Conservation (phyloP, 2,329 filamentous ascomycete species). For the Didymella sp. region DNA sequence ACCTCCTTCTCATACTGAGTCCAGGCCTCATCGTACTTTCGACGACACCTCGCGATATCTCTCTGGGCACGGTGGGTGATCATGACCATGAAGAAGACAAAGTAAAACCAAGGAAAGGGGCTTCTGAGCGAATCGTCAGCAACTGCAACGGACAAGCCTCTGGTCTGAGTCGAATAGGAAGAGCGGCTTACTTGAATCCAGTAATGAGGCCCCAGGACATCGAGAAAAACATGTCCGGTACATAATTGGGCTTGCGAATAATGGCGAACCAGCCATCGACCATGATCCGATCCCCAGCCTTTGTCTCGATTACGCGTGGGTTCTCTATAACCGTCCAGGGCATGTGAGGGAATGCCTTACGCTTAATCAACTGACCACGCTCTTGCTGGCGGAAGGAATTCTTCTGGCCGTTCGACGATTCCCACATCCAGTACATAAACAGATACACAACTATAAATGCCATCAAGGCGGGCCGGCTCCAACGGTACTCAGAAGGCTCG, state of each 20-base stretch:
- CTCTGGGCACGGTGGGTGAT: conserved; percentile 77
- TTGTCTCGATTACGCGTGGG: conserved; percentile 75
- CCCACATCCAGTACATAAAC: conserved; percentile 88
- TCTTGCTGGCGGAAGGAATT: conserved; percentile 85
- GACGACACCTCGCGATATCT: conserved; percentile 75
- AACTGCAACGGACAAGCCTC: not conserved
- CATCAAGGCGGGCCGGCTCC: conserved; percentile 71
- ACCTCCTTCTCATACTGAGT: conserved; percentile 77
- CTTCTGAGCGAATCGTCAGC: conserved; percentile 3
- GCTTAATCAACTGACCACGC: conserved; percentile 69
- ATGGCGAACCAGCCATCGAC: conserved; percentile 79
- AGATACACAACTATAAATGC: conserved; percentile 72
- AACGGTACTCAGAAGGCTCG: conserved; percentile 74
- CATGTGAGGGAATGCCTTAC: conserved; percentile 84
- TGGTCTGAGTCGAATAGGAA: not conserved
- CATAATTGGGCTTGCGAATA: conserved; percentile 80
- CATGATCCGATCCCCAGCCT: conserved; percentile 75
- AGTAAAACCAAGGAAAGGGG: conserved; percentile 88
- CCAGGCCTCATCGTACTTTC: conserved; percentile 83
- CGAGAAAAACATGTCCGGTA: conserved; percentile 80
- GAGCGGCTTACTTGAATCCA: conserved; percentile 66
- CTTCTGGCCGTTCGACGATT: conserved; percentile 90
- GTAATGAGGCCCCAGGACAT: conserved; percentile 78
- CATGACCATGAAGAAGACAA: conserved; percentile 78
- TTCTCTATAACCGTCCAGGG: conserved; percentile 84